Conservation (phyloP, 306 rosid genomes). For the Cyclanthera cordifolia region DNA sequence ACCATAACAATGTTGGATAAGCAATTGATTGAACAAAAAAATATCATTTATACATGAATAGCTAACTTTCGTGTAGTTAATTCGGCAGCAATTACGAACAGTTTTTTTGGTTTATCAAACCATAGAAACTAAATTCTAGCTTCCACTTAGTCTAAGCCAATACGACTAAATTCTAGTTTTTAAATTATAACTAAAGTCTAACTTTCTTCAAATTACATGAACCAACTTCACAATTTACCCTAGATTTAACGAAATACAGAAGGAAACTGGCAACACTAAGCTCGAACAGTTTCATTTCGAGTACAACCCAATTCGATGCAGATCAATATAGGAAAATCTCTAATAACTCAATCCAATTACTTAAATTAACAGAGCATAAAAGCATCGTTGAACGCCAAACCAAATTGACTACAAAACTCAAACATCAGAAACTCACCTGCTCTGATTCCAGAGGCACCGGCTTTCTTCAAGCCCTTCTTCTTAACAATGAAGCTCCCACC, state of each 20-base stretch:
- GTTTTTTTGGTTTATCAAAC: too few species aligned
- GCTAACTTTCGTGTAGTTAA: too few species aligned
- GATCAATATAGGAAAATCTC: constrained; percentile 1
- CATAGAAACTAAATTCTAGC: too few species aligned
- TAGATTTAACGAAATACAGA: not conserved
- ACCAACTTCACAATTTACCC: too few species aligned
- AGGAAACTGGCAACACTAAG: not conserved
- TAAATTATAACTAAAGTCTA: too few species aligned
- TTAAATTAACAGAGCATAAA: not conserved
- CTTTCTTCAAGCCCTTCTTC: constrained; percentile 83
- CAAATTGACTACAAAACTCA: not conserved
- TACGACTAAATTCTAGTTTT: too few species aligned
- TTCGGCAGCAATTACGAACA: too few species aligned
- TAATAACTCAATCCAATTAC: not conserved
- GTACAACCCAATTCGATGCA: not conserved
- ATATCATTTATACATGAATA: too few species aligned
- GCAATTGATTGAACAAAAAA: too few species aligned
- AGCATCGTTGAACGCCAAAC: not conserved
- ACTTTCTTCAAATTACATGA: too few species aligned
- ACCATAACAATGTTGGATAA: too few species aligned
- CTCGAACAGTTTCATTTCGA: not conserved
- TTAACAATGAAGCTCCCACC: constrained; percentile 83
- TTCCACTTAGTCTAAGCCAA: too few species aligned
- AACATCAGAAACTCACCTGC: constrained; percentile 37
- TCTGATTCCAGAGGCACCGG: constrained; percentile 64